Evolutionary conservation across 2,329 filamentous ascomycete species (phyloP).

Genomic region (Fusarium sp.): DNA sequence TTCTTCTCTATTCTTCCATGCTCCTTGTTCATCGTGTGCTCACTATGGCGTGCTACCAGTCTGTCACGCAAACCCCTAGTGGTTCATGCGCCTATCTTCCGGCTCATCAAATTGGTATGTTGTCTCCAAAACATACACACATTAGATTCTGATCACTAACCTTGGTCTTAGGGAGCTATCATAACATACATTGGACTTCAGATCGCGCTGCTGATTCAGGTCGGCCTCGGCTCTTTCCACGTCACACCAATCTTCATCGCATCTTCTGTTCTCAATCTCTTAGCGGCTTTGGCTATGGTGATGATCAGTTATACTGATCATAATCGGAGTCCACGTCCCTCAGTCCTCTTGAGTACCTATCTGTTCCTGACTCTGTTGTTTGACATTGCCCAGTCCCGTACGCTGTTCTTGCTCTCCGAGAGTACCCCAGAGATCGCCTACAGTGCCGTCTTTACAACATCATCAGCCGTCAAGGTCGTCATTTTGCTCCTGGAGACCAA

Average conservation of each 20-base stretch:
- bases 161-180: background rate
- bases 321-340: constrained; percentile 51
- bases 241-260: background rate
- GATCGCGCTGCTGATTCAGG: background rate
- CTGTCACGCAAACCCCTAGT: constrained; percentile 45
- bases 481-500: constrained; percentile 50
- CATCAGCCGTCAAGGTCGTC: constrained; percentile 47
- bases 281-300: constrained; percentile 40
- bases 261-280: constrained; percentile 32
- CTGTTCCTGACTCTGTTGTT: constrained; percentile 54
- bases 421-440: constrained; percentile 21
- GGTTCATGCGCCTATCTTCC: constrained; percentile 48
- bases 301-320: constrained; percentile 50
- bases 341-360: constrained; percentile 52
- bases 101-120: constrained; percentile 22
- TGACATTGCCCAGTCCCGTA: constrained; percentile 54
- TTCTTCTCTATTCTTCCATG: constrained; percentile 55
- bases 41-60: constrained; percentile 45
- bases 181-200: background rate
- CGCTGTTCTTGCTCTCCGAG: constrained; percentile 50
- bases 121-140: accelerated
- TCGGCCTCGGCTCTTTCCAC: background rate
- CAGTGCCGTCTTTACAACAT: constrained; percentile 47
- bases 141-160: background rate
- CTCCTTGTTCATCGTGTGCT: constrained; percentile 49